Evolutionary conservation across 768 basidiomycete species (phyloP).

Genomic region (Phaffia tasmanica): DNA sequence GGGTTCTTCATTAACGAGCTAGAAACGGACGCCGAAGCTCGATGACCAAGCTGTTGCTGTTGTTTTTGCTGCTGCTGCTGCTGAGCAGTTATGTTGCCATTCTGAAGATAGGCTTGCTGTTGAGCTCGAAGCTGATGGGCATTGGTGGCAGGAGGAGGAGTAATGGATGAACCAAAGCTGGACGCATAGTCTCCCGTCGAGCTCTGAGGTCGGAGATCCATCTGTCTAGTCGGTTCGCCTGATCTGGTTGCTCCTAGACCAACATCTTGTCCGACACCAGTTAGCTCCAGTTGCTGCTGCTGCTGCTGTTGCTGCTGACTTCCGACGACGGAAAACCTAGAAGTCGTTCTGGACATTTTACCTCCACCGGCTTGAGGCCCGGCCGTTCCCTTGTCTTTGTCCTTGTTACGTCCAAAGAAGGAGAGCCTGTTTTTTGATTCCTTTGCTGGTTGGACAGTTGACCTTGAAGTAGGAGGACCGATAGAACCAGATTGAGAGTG

Average conservation of each 20-base stretch:
- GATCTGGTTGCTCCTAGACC: not conserved
- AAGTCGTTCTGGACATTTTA: constrained; percentile 13
- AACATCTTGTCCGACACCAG: not conserved
- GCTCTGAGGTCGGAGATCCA: not conserved
- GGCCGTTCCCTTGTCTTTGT: not conserved
- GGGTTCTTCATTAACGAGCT: constrained; percentile 1
- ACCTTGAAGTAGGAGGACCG: too few species aligned
- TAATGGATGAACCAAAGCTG: not conserved
- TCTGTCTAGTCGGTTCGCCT: not conserved
- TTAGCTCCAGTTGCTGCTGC: not conserved
- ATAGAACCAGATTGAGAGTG: too few species aligned
- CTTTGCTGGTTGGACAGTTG: too few species aligned
- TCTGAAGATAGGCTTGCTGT: constrained; percentile 3
- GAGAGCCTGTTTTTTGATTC: not conserved
- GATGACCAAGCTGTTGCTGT: not conserved
- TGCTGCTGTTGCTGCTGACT: constrained; percentile 8
- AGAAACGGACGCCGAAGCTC: not conserved
- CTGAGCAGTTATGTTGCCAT: not conserved
- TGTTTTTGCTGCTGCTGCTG: not conserved
- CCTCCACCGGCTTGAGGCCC: too few species aligned
- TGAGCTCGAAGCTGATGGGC: constrained; percentile 9
- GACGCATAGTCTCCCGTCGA: not conserved
- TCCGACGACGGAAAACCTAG: constrained; percentile 5
- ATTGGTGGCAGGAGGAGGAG: constrained; percentile 4
- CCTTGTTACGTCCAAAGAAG: constrained; percentile 8